Percentiles rank a stretch among this genome's conserved stretches.
Conservation (phyloP, 345 rosid genomes). For the Eucalyptus curtisii region DNA sequence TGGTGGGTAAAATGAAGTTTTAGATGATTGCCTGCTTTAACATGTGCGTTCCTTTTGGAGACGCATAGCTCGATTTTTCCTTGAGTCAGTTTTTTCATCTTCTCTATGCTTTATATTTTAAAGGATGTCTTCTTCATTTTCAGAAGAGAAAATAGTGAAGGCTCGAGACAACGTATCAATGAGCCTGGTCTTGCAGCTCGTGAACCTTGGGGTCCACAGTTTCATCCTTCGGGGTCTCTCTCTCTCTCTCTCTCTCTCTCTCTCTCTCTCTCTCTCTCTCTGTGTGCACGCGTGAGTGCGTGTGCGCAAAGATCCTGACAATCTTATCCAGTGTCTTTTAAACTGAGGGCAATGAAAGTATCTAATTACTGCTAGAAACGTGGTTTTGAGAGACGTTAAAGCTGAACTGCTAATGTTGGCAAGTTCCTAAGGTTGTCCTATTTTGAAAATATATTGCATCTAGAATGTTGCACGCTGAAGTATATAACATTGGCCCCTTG, state of each 20-base stretch:
- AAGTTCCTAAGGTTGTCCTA: not conserved
- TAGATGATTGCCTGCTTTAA: not conserved
- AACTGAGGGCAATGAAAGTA: not conserved
- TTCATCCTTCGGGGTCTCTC: slow-evolving; percentile 50
- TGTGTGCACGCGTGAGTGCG: not conserved
- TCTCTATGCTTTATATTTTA: not conserved
- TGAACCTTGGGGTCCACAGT: slow-evolving; percentile 28
- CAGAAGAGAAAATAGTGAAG: slow-evolving; percentile 24
- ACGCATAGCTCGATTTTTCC: not conserved
- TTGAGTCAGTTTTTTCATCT: not conserved
- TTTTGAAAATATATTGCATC: not conserved
- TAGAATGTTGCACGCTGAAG: not conserved
- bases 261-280: not conserved
- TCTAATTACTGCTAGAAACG: not conserved
- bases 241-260: not conserved
- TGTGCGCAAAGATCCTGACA: not conserved
- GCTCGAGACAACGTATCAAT: not conserved
- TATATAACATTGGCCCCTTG: not conserved
- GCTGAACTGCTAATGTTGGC: not conserved
- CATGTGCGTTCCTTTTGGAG: not conserved
- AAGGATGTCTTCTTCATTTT: not conserved
- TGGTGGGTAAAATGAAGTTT: not conserved
- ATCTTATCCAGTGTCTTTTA: not conserved
- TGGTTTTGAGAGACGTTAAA: not conserved
- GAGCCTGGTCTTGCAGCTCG: slow-evolving; percentile 4